phyloP scores from a whole-genome alignment of 164 flowering plant genomes.

The Kingdonia uniflora region DNA sequence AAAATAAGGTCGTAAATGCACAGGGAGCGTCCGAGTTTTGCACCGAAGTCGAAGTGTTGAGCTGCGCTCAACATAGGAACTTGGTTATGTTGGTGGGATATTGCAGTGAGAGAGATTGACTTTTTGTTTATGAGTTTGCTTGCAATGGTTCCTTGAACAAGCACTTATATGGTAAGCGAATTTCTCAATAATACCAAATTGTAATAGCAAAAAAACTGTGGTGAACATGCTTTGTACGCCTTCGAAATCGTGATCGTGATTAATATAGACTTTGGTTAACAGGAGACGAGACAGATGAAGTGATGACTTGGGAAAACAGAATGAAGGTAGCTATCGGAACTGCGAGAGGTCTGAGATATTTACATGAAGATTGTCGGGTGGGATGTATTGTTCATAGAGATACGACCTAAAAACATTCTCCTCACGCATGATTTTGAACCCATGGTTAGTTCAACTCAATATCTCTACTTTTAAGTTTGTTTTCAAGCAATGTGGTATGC shows the following conservation, averaged over 20 bases:
- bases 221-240: too few species aligned
- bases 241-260: too few species aligned
- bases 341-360: slow-evolving; percentile 39
- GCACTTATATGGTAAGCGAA: slow-evolving; percentile 27
- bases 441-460: slow-evolving; percentile 19
- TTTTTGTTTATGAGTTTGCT: slow-evolving; percentile 31
- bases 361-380: slow-evolving; percentile 46
- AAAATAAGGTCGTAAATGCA: slow-evolving; percentile 24
- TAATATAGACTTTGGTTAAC: background rate
- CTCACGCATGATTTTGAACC: slow-evolving; percentile 46
- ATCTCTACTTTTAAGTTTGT: background rate
- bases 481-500: too few species aligned
- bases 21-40: slow-evolving; percentile 38
- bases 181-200: too few species aligned
- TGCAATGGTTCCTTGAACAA: slow-evolving; percentile 40
- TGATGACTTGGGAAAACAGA: slow-evolving; percentile 24
- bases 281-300: slow-evolving; percentile 8
- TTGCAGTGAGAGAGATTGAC: slow-evolving; percentile 30
- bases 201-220: too few species aligned
- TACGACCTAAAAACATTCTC: slow-evolving; percentile 39
- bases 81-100: slow-evolving; percentile 41
- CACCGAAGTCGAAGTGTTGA: slow-evolving; percentile 34
- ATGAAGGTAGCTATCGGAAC: slow-evolving; percentile 38
- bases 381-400: slow-evolving; percentile 46
- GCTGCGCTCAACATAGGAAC: slow-evolving; percentile 44